phyloP scores from a whole-genome alignment of 768 basidiomycete species.

The Termitomyces sp. region DNA sequence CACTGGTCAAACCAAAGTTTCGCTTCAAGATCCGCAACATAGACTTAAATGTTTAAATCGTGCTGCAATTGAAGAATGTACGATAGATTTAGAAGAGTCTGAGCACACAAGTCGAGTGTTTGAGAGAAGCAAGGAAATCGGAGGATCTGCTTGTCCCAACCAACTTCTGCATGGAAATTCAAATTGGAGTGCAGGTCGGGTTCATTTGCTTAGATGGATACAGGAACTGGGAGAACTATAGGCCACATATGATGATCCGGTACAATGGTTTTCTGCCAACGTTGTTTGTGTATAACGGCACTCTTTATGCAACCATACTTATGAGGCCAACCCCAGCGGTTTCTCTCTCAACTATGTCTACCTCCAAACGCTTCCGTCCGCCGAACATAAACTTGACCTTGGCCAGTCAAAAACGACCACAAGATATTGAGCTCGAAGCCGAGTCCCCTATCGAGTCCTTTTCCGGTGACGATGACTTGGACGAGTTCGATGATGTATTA shows the following conservation, averaged over 20 bases:
- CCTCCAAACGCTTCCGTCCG: slow-evolving; percentile 40
- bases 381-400: slow-evolving; percentile 44
- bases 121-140: too few species aligned
- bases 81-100: not conserved
- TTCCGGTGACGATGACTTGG: slow-evolving; percentile 24
- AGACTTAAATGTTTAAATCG: not conserved
- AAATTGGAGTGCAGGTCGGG: not conserved
- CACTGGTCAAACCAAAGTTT: not conserved
- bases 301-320: not conserved
- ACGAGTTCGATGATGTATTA: slow-evolving; percentile 32
- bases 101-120: not conserved
- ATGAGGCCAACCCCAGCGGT: slow-evolving; percentile 1
- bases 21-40: not conserved
- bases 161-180: not conserved
- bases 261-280: not conserved
- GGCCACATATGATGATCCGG: not conserved
- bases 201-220: not conserved
- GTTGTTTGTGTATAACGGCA: not conserved
- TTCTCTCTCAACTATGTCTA: slow-evolving; percentile 14
- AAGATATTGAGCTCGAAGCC: slow-evolving; percentile 30
- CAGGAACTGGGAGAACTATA: not conserved
- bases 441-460: slow-evolving; percentile 29
- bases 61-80: not conserved
- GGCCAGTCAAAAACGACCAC: slow-evolving; percentile 26
- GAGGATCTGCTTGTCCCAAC: not conserved